Evolutionary conservation across 2,329 filamentous ascomycete species (phyloP), one percentile per base, ranked within the genome.

Genomic region (Cryphonectria naterciae): DNA sequence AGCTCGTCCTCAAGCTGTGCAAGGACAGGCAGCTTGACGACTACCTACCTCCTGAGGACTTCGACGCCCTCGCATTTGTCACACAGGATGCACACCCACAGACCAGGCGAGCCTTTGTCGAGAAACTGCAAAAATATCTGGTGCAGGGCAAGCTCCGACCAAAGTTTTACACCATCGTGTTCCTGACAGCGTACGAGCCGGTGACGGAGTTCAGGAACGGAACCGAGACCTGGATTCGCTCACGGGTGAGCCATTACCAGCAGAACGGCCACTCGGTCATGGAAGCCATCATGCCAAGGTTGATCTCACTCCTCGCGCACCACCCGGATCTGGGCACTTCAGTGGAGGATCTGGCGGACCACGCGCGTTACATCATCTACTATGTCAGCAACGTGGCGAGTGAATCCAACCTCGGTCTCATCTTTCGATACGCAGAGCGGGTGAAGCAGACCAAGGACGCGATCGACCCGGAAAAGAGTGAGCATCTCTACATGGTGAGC

Each of bases 131-230:
- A 81, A 98, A 97, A 81, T 95, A 97, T 77, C 88, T 98, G 5
- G 92, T 92, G 13, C 88, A 92, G 68, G 88, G 87, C 69, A 89
- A 87, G 75, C 85, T 97, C 2, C 86, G 89, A 1, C 84, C 87
- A 17, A 90, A 95, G 13, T 99, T 97, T 85, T 96, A 97, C 80
- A 92, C 93, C 0, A 91, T 97, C 56, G 86, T 97, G 7, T 98
- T 98, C 83, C 83, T 98, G 60, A 92, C 94, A 43, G 95, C 96
- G 1, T 98, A 96, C 78, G 96, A 99, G 81, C 96, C 95, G 0
- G 87, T 89, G 52, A 79, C 83, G n/a, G 87, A 88, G 22, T 88
- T 97, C 78, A 93, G 91, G 78, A 89, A 89, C 65, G 89, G 91
- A 58, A 91, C 93, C 3, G 89, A 93, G 73, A 97, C 93, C 0